These are phyloP conservation scores for Aphanomyces invadans DNA, from an alignment of 352 stramenopile genomes.

Conservation along the genomic window DNA sequence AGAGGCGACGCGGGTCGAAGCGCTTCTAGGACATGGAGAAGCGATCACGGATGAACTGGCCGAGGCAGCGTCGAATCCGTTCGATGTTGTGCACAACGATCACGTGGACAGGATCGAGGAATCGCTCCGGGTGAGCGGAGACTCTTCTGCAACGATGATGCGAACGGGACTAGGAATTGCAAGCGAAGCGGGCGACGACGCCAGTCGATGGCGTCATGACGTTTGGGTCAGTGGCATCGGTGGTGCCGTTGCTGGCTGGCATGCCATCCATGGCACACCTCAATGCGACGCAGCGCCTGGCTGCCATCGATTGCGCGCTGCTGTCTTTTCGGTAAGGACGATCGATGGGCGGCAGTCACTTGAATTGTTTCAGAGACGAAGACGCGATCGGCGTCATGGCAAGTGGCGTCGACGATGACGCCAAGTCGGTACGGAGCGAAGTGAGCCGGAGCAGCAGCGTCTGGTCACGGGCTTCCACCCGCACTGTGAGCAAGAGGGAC, in stretches of 20 bases:
- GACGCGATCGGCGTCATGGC: not conserved
- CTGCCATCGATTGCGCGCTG: constrained; percentile 6
- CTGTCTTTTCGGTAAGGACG: constrained; percentile 14
- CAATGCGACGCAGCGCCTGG: not conserved
- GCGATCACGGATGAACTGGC: not conserved
- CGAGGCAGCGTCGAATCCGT: not conserved
- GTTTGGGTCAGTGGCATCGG: not conserved
- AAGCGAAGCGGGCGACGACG: not conserved
- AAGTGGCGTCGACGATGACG: not conserved
- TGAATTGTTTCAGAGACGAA: constrained; percentile 12
- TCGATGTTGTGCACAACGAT: not conserved
- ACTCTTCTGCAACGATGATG: too few relatives aligned
- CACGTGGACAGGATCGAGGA: not conserved
- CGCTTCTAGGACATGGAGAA: not conserved
- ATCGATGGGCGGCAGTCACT: too few relatives aligned
- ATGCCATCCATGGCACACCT: not conserved
- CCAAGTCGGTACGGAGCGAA: constrained; percentile 13
- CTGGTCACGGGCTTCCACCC: constrained; percentile 6
- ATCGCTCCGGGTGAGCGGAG: not conserved
- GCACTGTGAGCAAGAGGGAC: constrained; percentile 15
- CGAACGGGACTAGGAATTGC: not conserved
- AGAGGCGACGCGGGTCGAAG: constrained; percentile 2
- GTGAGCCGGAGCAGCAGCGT: constrained; percentile 9
- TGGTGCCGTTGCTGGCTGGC: too few relatives aligned
- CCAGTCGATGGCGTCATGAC: too few relatives aligned